A percentile compares a stretch with the other conserved stretches of the same genome.
Conservation (phyloP, 768 basidiomycete genomes). For the Dendrothele bispora region DNA sequence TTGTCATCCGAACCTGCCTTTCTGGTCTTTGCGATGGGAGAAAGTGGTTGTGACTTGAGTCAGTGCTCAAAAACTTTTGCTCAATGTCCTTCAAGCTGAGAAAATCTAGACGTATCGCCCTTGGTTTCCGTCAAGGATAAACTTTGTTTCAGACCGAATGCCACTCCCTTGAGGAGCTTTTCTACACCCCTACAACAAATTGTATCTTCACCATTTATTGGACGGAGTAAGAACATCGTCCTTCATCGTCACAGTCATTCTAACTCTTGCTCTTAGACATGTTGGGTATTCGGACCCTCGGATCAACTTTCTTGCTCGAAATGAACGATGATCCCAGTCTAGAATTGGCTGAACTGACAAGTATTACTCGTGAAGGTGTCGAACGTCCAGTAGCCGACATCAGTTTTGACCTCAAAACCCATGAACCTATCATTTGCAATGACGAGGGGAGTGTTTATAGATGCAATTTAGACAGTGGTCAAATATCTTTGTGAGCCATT, state of each 20-base stretch:
- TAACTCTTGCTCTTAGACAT: conserved; percentile 14
- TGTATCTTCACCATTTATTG: conserved; percentile 26
- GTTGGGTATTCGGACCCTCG: conserved; percentile 32
- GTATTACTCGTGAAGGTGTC: conserved; percentile 38
- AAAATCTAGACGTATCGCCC: conserved; percentile 48
- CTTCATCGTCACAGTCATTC: conserved; percentile 12
- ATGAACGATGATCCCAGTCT: conserved; percentile 19
- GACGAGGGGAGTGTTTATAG: conserved; percentile 52
- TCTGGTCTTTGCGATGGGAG: conserved; percentile 65
- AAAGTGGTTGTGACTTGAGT: conserved; percentile 62
- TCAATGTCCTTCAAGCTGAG: background rate
- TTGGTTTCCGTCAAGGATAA: conserved; percentile 28
- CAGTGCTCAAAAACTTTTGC: conserved; percentile 20
- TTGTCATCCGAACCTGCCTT: conserved; percentile 25
- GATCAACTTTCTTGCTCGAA: conserved; percentile 40
- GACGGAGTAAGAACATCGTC: background rate
- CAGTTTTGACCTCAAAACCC: conserved; percentile 31
- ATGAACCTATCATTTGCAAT: conserved; percentile 44
- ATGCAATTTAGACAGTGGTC: conserved; percentile 36
- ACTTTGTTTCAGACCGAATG: conserved; percentile 36
- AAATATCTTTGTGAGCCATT: conserved; percentile 40
- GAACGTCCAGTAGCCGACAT: conserved; percentile 49
- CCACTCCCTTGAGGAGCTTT: conserved; percentile 45
- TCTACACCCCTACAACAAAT: conserved; percentile 73
- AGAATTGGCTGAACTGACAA: conserved; percentile 31